Base-by-base conservation (phyloP, 805 yeast genomes). In the Zygosaccharomyces bisporus region DNA sequence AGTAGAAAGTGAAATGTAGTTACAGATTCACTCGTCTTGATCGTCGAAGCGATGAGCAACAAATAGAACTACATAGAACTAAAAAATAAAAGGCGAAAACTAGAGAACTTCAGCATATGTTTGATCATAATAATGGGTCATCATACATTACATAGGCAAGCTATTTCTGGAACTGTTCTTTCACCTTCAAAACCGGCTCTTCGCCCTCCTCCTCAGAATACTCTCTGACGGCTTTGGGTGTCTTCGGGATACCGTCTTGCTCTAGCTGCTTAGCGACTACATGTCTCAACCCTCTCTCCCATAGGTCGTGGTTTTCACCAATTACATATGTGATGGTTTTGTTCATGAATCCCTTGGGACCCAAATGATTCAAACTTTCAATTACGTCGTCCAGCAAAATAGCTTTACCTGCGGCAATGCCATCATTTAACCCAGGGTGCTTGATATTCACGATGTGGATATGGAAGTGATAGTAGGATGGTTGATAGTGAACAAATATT, bases 391-490 rank as follows among this genome's bases (percentile, higher is more conserved):
- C 95, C 34, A 93, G 64, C 20, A 89, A 66, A 16, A 87, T 72
- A 1, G 97, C 95, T 56, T 84, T 85, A 2, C 98, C 98, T 2
- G 75, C 76, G 4, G 78, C 65, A 56, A 86, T 74, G 37, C 95
- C 79, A 51, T 75, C 74, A 36, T 88, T 80, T 43, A 83, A 56
- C 1, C 93, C 86, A 1, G 78, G 79, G 54, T 86, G 86, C 14
- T 66, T 72, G 4, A 85, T 72, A 56, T 86, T 83, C 14, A 88
- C 95, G 13, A 87, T 82, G 62, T 93, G 99, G 13, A 93, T 75
- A 61, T 93, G 99, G 71, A 93, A 83, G 58, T 93, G 98, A 60
- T 93, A 93, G 63, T 91, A 93, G 0, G 96, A 85, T 0, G 99
- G 99, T 53, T 90, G 98, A 64, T 93, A 86, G 69, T 93, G 99